Base-by-base conservation (phyloP, 257 asterid species). In the Prunella vulgaris region DNA sequence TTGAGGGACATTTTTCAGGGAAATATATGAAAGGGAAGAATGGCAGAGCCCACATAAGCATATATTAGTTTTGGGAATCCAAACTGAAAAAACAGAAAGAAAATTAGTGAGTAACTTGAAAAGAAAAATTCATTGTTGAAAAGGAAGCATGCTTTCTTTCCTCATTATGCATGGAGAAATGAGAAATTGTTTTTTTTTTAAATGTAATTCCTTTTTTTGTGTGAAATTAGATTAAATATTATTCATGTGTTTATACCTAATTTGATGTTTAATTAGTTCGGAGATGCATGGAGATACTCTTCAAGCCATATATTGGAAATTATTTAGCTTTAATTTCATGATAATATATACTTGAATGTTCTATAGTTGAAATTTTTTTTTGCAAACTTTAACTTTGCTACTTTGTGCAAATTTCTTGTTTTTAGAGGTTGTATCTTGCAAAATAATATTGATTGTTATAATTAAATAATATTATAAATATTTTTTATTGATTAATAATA, bases 71-170 rank as follows among this genome's bases (percentile, higher is more conserved):
- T 38, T 68, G 40, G 63, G 59, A 70, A 65, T 32, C 49, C 61
- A 30, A 48, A 67, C 46, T 21, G 46, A 63, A 35, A 35, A 62
- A 71, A 52, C 6, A n/a, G 2, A 25, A 25, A 59, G 46, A 13
- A 30, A 25, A 25, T 59, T 59, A 14, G 5, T 35, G 60, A 14
- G 76, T 78, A 63, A 72, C 66, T 74, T 71, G 81, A 64, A 77
- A 78, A 77, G 79, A 72, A 66, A 59, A 72, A 69, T 69, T 75
- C 70, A 75, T 69, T 75, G 77, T 65, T 71, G 64, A 60, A 59
- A 71, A 74, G 75, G 77, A 72, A 69, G 72, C 81, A 63, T 71
- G 76, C 71, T 60, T 74, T 49, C 15, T 62, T 52, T 66, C 71
- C 68, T 33, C 25, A 12, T n/a, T n/a, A n/a, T n/a, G 25, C 35